Base-by-base conservation (phyloP, 805 yeast genomes). In the Yamadazyma ubonensis region DNA sequence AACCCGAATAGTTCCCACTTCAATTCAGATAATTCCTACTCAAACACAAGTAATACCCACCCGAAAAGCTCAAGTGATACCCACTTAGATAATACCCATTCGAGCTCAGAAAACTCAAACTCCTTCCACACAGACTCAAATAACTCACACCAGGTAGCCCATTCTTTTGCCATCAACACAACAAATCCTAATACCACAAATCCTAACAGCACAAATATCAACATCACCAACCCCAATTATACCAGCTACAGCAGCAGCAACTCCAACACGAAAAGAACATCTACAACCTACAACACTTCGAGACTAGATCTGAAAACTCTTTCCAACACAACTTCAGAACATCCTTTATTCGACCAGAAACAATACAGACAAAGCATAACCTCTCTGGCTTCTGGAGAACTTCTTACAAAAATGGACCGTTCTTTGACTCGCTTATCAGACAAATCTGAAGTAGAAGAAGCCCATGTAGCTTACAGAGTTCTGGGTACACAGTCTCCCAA, bases 321-420 rank as follows among this genome's bases (percentile, higher is more conserved):
- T 14, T 38, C 43, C 31, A 38, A 46, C 12, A n/a, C 39, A 57
- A 25, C 48, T 53, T 34, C 38, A 11, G 38, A 34, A 26, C 19
- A 27, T 16, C 38, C 38, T n/a, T 18, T 34, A n/a, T 19, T 16
- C 17, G 31, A 34, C 12, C 38, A 34, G 17, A 15, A 17, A 18
- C 10, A 14, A 10, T 36, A 14, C 11, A 35, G 17, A 19, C 18
- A 36, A 32, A 31, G 45, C 1, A 17, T 20, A 6, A 25, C 8
- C 10, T 45, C 49, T 2, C 18, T 39, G 18, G 39, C 35, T 27
- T 53, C 61, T 1, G 67, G 65, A 3, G 68, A 63, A 45, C 46
- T 66, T 35, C 42, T 63, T 32, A 38, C 42, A 41, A 49, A 53
- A 43, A 64, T 45, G 39, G 32, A 37, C 20, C 22, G 36, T n/a